Evolutionary conservation across 495 filamentous ascomycete species (phyloP).

Genomic region (Alectoria sarmentosa): DNA sequence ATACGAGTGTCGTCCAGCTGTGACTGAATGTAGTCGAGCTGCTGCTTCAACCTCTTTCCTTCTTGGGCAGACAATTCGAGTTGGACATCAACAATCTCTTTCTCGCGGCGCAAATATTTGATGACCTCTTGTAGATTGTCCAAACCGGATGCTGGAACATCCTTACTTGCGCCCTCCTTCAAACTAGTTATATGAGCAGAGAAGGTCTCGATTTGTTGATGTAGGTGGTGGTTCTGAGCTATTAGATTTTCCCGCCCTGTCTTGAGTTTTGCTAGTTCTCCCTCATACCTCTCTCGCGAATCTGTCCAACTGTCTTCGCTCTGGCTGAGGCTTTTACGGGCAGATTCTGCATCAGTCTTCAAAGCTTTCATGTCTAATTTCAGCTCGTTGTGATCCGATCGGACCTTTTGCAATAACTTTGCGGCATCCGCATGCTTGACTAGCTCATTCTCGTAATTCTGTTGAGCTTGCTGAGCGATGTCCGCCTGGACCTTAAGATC

Average conservation of each 20-base stretch:
- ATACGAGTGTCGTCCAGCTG: slow-evolving; percentile 81
- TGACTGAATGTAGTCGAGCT: slow-evolving; percentile 75
- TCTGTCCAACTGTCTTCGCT: slow-evolving; percentile 86
- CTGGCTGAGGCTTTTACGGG: slow-evolving; percentile 65
- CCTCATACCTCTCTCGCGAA: slow-evolving; percentile 68
- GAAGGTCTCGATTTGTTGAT: slow-evolving; percentile 80
- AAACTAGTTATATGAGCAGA: slow-evolving; percentile 68
- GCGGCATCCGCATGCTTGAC: slow-evolving; percentile 92
- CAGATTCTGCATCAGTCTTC: slow-evolving; percentile 72
- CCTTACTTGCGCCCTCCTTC: slow-evolving; percentile 43
- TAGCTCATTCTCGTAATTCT: slow-evolving; percentile 89
- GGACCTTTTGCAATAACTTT: slow-evolving; percentile 67
- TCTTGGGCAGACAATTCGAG: slow-evolving; percentile 83
- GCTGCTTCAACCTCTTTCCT: slow-evolving; percentile 76
- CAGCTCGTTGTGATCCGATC: slow-evolving; percentile 72
- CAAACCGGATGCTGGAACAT: slow-evolving; percentile 40
- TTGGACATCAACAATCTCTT: slow-evolving; percentile 95
- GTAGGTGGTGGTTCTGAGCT: slow-evolving; percentile 79
- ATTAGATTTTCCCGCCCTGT: slow-evolving; percentile 70
- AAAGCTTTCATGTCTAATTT: slow-evolving; percentile 65
- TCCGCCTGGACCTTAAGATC: slow-evolving; percentile 88
- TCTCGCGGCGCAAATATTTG: slow-evolving; percentile 86
- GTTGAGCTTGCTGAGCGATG: slow-evolving; percentile 86
- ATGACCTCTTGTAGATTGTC: slow-evolving; percentile 83
- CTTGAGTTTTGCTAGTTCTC: slow-evolving; percentile 71